Percentiles rank a stretch among this genome's conserved stretches.
Evolutionary conservation across 306 rosid species (phyloP).

Genomic region (Quercus wislizeni): DNA sequence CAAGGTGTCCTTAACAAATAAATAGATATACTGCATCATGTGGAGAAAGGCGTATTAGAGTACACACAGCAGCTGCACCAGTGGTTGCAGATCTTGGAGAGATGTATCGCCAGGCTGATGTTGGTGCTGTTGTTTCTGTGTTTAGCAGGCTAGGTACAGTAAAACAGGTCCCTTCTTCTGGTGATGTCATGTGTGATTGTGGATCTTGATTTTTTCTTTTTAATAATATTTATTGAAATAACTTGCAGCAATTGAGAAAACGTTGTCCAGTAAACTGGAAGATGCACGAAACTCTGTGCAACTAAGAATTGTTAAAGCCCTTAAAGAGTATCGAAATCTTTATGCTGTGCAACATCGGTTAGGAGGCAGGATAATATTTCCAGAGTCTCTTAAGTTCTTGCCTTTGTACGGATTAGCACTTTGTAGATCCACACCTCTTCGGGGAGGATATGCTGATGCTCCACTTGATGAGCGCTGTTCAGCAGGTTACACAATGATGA

Average conservation of each 20-base stretch:
- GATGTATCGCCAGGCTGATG: conserved; percentile 92
- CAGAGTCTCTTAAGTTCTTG: conserved; percentile 80
- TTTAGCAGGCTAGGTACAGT: conserved; percentile 82
- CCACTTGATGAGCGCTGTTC: conserved; percentile 89
- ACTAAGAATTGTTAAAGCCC: conserved; percentile 77
- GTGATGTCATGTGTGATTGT: conserved; percentile 8
- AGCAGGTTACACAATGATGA: conserved; percentile 79
- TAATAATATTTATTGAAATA: conserved; percentile 26
- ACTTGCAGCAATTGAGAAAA: conserved; percentile 87
- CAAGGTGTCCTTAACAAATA: conserved; percentile 48
- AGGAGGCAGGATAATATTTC: conserved; percentile 91
- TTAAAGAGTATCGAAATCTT: conserved; percentile 86
- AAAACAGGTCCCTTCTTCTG: conserved; percentile 15
- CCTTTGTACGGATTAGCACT: conserved; percentile 87
- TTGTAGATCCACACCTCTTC: conserved; percentile 78
- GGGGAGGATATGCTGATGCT: conserved; percentile 84
- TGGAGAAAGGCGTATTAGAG: conserved; percentile 97
- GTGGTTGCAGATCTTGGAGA: conserved; percentile 89
- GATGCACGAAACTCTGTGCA: conserved; percentile 85
- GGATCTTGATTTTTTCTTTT: conserved; percentile 27
- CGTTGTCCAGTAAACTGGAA: conserved; percentile 81
- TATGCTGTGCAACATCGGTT: conserved; percentile 93
- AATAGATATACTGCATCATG: conserved; percentile 97
- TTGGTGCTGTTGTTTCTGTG: conserved; percentile 83
- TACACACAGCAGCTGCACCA: conserved; percentile 93